phyloP scores from a whole-genome alignment of 75 land plant species.

The Ceratopteris richardii region DNA sequence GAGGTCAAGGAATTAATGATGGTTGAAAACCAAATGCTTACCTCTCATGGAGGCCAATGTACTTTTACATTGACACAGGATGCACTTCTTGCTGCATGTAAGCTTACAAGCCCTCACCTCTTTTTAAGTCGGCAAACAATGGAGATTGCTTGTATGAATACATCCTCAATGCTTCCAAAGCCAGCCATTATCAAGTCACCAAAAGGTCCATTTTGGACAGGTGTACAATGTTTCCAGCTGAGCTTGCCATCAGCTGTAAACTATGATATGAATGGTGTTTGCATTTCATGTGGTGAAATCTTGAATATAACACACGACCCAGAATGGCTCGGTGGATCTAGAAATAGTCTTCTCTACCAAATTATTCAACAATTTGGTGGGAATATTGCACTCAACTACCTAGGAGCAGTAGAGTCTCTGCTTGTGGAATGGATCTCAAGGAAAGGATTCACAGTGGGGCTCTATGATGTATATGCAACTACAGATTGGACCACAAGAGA shows the following conservation, averaged over 20 bases:
- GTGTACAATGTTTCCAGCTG: conserved; percentile 45
- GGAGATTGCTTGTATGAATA: conserved; percentile 39
- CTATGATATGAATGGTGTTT: conserved; percentile 28
- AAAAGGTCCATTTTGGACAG: conserved; percentile 58
- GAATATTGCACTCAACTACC: conserved; percentile 38
- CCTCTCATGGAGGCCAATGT: conserved; percentile 57
- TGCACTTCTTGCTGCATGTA: conserved; percentile 44
- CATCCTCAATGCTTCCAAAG: conserved; percentile 18
- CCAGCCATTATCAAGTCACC: conserved; percentile 59
- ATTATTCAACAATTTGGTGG: conserved; percentile 51
- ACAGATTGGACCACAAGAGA: conserved; percentile 6
- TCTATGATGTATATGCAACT: conserved; percentile 52
- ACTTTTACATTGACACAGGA: conserved; percentile 63
- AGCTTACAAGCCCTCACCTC: conserved; percentile 27
- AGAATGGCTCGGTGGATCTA: conserved; percentile 25
- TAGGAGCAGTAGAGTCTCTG: conserved; percentile 50
- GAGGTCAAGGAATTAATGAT: conserved; percentile 65
- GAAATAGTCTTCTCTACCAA: conserved; percentile 34
- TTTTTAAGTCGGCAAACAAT: conserved; percentile 40
- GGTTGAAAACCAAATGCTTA: conserved; percentile 62
- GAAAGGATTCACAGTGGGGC: conserved; percentile 55
- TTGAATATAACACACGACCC: conserved; percentile 20
- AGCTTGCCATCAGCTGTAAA: conserved; percentile 43
- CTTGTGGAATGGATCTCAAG: conserved; percentile 51
- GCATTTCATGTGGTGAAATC: conserved; percentile 46